Evolutionary conservation across 768 basidiomycete species (phyloP), one percentile per base, ranked within the genome.

Genomic region (Filobasidium wieringae): DNA sequence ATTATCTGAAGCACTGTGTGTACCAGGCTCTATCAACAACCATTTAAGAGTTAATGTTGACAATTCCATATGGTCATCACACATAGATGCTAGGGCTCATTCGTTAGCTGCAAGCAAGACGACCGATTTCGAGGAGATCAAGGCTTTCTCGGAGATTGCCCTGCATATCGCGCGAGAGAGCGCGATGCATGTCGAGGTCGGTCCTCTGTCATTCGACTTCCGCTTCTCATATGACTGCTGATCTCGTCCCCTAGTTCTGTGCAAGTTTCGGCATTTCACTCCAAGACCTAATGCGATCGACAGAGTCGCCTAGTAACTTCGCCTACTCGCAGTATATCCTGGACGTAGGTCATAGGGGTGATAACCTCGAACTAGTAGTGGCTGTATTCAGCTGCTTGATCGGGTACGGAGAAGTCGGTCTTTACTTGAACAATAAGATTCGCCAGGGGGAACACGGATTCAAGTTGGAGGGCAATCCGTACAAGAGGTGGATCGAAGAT

Each of bases 381-480:
- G 85, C 87, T 0, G 78, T 91, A 1, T 82, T 86, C 9, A 84
- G 87, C 7, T 96, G 92, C 69, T 77, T 93, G 8, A 75, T 93
- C 0, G 92, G 91, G 2, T 96, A 95, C 68, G 91, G 91, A 11
- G 87, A 93, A 69, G 88, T 91, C 0, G 91, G 90, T 1, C 74
- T 88, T 37, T 87, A 88, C 84, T 75, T 96, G 31, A 79, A 82
- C 70, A 80, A 78, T 33, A 78, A 84, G 59, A 79, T 78, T 1
- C 67, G 76, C 33, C 65, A 63, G 37, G 76, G 74, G 9, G 75
- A 76, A 26, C 79, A 77, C 22, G 83, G 82, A 79, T 80, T 85
- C 19, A 66, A 77, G 33, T 68, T 82, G 55, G 79, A 82, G 9
- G 81, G 79, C 0, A 93, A 93, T 66, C 80, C 82, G 4, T 95